Evolutionary conservation across 371 early-diverging fungal genomes (phyloP).

Genomic region (Saksenaea vasiformis): DNA sequence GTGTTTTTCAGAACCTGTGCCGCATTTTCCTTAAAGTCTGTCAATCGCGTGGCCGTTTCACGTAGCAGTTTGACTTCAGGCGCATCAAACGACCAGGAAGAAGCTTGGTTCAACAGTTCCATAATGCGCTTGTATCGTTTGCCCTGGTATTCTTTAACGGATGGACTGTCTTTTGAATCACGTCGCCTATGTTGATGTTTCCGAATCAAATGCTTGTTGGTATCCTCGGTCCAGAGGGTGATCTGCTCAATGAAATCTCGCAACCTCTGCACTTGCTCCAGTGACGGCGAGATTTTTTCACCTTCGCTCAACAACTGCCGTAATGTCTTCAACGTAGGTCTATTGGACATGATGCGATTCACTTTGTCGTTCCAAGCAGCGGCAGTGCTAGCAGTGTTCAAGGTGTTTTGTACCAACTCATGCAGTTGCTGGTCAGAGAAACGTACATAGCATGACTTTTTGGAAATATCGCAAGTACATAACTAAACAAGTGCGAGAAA

Average conservation of each 20-base stretch:
- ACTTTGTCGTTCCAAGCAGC: conserved; percentile 48
- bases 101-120: conserved; percentile 13
- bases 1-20: background rate
- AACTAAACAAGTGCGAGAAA: conserved; percentile 28
- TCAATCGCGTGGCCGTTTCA: conserved; percentile 3
- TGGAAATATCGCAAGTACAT: conserved; percentile 52
- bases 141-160: conserved; percentile 36
- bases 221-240: conserved; percentile 22
- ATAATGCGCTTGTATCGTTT: conserved; percentile 8
- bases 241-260: conserved; percentile 18
- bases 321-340: conserved; percentile 56
- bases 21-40: conserved; percentile 10
- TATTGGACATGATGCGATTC: conserved; percentile 33
- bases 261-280: conserved; percentile 15
- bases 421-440: conserved; percentile 56
- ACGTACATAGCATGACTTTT: conserved; percentile 50
- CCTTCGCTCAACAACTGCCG: conserved; percentile 52
- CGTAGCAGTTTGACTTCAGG: conserved; percentile 15
- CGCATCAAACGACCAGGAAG: conserved; percentile 14
- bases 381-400: conserved; percentile 22
- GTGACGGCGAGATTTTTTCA: conserved; percentile 36
- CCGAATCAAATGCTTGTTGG: conserved; percentile 18
- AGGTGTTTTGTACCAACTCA: conserved; percentile 28
- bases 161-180: conserved; percentile 20
- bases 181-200: conserved; percentile 43